Base-by-base conservation (phyloP, 441 rosid species). In the Melastoma candidum region DNA sequence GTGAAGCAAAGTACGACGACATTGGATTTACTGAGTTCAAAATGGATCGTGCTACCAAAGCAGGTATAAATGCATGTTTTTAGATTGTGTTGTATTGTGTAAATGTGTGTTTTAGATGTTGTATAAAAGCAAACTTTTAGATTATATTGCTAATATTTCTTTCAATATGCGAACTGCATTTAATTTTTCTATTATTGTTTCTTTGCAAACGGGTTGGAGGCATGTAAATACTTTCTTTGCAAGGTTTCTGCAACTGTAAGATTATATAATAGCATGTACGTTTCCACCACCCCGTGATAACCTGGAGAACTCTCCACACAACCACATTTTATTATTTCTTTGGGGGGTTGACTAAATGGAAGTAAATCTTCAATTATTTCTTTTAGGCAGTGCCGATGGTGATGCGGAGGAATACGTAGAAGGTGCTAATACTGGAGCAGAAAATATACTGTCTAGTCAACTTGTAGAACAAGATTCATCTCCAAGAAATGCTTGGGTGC, bases 51-150 rank as follows among this genome's bases (percentile, higher is more conserved):
- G 63, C 46, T 39, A 59, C 59, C 26, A 69, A 73, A 64, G 69
- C 68, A 78, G 95, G 98, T 90, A 75, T 46, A 12, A 26, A 46
- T 53, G 12, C n/a, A 52, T 11, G 13, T 26, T 56, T 57, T 52
- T 17, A 11, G 36, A 3, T 29, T 36, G 8, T 17, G 22, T 22
- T 17, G 22, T 17, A 17, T 17, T 17, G 22, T 17, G 22, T 17
- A 17, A 17, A 17, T 17, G 22, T 17, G 22, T 17, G 22, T 17
- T 17, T 17, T 17, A 17, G 22, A 17, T 17, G 41, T 36, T 6
- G 41, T 36, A 36, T 36, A 36, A 36, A 36, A 36, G 6, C 8
- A 3, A 36, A 6, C 41, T 4, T 36, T 36, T 36, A 9, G 41
- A 36, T 36, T 36, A 36, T 36, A 36, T 36, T 36, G 41, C 41